Evolutionary conservation across 1,284 basidiomycete genomes (phyloP).

Genomic region (Fistulinella staudtii): DNA sequence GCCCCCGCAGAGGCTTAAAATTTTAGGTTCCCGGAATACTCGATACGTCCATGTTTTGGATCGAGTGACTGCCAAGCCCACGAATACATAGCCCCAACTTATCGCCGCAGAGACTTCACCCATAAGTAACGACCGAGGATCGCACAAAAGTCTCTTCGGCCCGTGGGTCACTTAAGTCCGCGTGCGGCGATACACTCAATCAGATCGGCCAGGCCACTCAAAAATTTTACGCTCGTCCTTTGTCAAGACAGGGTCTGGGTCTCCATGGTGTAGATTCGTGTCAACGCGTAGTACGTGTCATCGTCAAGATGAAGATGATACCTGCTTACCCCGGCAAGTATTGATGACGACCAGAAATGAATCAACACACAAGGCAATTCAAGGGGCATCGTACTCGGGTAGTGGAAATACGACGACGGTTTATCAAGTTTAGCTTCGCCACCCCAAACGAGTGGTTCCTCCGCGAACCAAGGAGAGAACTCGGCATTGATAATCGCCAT

Average conservation of each 20-base stretch:
- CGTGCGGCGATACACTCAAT: constrained; percentile 5
- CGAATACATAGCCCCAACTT: background rate
- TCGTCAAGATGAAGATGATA: background rate
- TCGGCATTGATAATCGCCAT: constrained; percentile 6
- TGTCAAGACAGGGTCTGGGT: background rate
- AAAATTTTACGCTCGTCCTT: background rate
- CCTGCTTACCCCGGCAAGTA: background rate
- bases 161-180: constrained; percentile 10
- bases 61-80: too few species aligned
- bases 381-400: constrained; percentile 8
- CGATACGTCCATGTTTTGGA: background rate
- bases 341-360: background rate
- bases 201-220: background rate
- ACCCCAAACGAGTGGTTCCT: background rate
- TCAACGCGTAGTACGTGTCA: background rate
- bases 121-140: constrained; percentile 5
- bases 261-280: too few species aligned
- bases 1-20: background rate
- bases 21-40: background rate
- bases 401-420: background rate
- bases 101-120: constrained; percentile 7
- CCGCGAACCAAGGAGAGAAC: constrained; percentile 23
- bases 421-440: background rate
- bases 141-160: background rate
- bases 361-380: background rate